Percentiles rank a stretch among this genome's conserved stretches.
phyloP scores from a whole-genome alignment of 768 basidiomycete species.

The Mycena epipterygia region DNA sequence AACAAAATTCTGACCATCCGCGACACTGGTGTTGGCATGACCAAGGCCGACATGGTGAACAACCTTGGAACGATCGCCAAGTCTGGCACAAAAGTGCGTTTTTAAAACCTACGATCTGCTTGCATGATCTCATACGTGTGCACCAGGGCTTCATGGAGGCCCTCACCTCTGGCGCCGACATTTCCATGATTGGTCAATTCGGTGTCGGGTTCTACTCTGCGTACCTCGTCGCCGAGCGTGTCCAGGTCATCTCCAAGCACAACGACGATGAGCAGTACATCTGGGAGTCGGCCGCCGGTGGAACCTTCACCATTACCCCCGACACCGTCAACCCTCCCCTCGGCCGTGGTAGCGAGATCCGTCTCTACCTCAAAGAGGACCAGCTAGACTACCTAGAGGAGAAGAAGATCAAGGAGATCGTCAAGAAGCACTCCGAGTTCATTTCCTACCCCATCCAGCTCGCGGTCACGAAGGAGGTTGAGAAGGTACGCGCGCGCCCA shows the following conservation, averaged over 20 bases:
- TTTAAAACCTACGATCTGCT: slow-evolving; percentile 14
- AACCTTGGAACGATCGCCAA: slow-evolving; percentile 97
- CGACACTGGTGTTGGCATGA: slow-evolving; percentile 99
- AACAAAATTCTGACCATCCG: slow-evolving; percentile 92
- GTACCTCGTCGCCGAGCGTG: slow-evolving; percentile 98
- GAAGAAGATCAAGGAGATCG: slow-evolving; percentile 99
- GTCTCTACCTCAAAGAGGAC: slow-evolving; percentile 97
- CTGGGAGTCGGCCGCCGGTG: slow-evolving; percentile 99
- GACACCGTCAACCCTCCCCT: slow-evolving; percentile 92
- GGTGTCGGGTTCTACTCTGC: slow-evolving; percentile 99
- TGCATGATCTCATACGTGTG: background rate
- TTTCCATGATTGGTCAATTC: slow-evolving; percentile 98
- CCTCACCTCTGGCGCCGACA: slow-evolving; percentile 88
- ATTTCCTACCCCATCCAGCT: slow-evolving; percentile 99
- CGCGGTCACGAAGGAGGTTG: slow-evolving; percentile 98
- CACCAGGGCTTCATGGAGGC: slow-evolving; percentile 99
- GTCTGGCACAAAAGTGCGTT: slow-evolving; percentile 88
- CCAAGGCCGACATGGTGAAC: slow-evolving; percentile 99
- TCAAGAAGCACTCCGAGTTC: slow-evolving; percentile 99
- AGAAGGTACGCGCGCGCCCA: slow-evolving; percentile 86
- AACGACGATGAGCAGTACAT: slow-evolving; percentile 99
- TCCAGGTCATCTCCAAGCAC: slow-evolving; percentile 99
- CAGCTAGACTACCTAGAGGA: slow-evolving; percentile 99
- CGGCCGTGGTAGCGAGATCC: slow-evolving; percentile 94
- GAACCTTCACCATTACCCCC: slow-evolving; percentile 98